Percentiles rank a stretch among this genome's conserved stretches.
These are phyloP conservation scores for Paramecium tetraurelia DNA, from an alignment of 73 alveolate genomes.

Conservation along the genomic window DNA sequence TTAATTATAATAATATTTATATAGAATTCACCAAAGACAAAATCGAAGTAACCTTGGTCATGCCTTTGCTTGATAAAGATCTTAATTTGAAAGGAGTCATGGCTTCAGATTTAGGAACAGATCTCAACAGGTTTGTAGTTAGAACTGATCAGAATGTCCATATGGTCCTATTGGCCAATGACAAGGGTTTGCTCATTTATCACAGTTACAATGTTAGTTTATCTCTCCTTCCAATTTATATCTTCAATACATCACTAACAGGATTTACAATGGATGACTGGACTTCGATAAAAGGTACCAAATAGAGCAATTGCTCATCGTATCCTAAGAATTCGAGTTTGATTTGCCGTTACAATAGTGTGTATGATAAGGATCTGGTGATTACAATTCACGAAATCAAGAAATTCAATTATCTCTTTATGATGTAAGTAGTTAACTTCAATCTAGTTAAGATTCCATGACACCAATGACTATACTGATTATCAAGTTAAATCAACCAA, in stretches of 20 bases:
- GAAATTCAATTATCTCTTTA: not conserved
- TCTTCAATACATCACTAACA: not conserved
- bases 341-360: not conserved
- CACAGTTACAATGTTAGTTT: constrained; percentile 9
- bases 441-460: not conserved
- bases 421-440: not conserved
- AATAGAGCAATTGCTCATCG: not conserved
- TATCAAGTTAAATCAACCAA: not conserved
- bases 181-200: not conserved
- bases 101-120: constrained; percentile 40
- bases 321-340: not conserved
- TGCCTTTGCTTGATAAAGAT: not conserved
- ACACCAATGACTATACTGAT: not conserved
- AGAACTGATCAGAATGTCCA: not conserved
- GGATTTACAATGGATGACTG: not conserved
- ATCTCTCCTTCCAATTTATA: not conserved
- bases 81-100: not conserved
- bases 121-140: not conserved
- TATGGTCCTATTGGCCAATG: not conserved
- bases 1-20: not conserved
- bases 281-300: not conserved
- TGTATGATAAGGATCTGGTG: not conserved
- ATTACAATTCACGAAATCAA: not conserved
- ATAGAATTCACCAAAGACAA: constrained; percentile 13
- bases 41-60: not conserved